These are phyloP conservation scores for Leucoagaricus sp. DNA, from an alignment of 1,284 basidiomycete genomes.

Conservation along the genomic window DNA sequence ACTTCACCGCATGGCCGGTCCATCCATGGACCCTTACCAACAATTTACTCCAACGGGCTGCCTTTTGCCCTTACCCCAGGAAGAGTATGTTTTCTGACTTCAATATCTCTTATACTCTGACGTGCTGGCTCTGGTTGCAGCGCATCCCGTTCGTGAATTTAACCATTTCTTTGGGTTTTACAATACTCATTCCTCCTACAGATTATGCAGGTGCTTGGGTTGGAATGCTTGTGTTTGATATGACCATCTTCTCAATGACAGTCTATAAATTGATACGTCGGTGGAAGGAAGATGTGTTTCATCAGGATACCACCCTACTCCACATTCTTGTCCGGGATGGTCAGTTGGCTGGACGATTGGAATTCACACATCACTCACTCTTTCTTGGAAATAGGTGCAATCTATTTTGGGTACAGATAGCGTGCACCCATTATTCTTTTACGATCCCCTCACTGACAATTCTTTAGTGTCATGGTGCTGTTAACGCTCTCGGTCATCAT, in stretches of 20 bases:
- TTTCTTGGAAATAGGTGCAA: slow-evolving; percentile 5
- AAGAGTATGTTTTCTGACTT: not conserved
- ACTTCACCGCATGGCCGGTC: not conserved
- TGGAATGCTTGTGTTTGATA: slow-evolving; percentile 20
- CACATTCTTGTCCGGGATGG: slow-evolving; percentile 18
- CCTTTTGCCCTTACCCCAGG: not conserved
- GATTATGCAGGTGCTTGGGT: slow-evolving; percentile 19
- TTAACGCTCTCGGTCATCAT: slow-evolving; percentile 8
- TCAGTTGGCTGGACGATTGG: not conserved
- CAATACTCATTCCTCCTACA: not conserved
- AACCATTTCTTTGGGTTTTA: not conserved
- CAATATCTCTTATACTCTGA: not conserved
- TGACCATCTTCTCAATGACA: slow-evolving; percentile 19
- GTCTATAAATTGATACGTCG: slow-evolving; percentile 15
- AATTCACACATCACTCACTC: not conserved
- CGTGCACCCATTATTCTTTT: not conserved
- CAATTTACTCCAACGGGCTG: not conserved
- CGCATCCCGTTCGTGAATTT: not conserved
- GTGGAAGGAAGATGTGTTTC: slow-evolving; percentile 1
- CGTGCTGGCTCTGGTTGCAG: not conserved
- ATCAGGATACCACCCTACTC: slow-evolving; percentile 12
- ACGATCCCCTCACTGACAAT: not conserved
- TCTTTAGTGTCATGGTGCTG: slow-evolving; percentile 6
- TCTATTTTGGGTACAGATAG: slow-evolving; percentile 16
- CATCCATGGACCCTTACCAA: not conserved